phyloP scores from a whole-genome alignment of 202 grass and related monocot species.

The Panicum virgatum region DNA sequence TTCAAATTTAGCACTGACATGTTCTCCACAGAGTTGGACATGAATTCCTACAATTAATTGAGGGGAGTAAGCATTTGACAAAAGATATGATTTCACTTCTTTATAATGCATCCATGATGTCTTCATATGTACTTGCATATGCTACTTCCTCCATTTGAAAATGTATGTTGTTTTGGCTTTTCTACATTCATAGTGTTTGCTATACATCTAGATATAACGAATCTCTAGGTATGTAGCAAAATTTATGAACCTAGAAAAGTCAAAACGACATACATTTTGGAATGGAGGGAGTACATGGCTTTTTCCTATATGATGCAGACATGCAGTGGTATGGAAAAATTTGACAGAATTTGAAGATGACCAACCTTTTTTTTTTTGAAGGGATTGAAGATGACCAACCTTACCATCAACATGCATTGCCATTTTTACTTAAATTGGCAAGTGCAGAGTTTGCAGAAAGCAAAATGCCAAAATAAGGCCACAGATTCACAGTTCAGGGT shows the following conservation, averaged over 20 bases:
- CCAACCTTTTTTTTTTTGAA: no score
- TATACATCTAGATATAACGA: no score
- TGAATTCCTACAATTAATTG: constrained; percentile 65
- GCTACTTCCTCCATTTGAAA: no score
- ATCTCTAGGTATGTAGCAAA: no score
- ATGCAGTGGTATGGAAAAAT: background rate
- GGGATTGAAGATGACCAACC: background rate
- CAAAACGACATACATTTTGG: no score
- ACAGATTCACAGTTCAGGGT: background rate
- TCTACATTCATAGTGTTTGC: no score
- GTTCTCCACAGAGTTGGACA: constrained; percentile 73
- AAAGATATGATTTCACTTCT: constrained; percentile 20
- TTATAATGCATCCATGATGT: constrained; percentile 10
- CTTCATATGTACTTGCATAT: background rate
- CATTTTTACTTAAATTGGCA: constrained; percentile 11
- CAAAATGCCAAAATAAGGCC: background rate
- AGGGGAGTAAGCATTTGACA: background rate
- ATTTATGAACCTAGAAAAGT: no score
- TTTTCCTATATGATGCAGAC: constrained; percentile 12
- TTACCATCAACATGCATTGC: background rate
- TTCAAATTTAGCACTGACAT: constrained; percentile 73
- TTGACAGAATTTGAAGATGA: background rate
- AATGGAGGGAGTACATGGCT: no score
- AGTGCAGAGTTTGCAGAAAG: constrained; percentile 11
- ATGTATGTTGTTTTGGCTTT: no score